phyloP scores from a whole-genome alignment of 306 rosid species.

The Gleditsia sinensis region DNA sequence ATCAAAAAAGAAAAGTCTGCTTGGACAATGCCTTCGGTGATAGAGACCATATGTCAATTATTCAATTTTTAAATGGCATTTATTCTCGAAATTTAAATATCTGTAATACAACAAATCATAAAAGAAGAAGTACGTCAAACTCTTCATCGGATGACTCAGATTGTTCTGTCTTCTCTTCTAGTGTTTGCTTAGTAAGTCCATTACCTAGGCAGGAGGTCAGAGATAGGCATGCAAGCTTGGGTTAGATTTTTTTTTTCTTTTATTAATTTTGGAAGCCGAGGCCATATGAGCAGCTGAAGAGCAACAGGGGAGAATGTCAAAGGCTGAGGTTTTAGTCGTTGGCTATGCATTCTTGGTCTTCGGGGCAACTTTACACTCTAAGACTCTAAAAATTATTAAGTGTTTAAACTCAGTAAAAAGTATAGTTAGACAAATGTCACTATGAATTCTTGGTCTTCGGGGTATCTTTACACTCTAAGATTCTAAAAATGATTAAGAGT shows the following conservation, averaged over 20 bases:
- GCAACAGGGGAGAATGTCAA: slow-evolving; percentile 48
- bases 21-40: slow-evolving; percentile 50
- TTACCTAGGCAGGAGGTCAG: slow-evolving; percentile 33
- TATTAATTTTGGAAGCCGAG: slow-evolving; percentile 26
- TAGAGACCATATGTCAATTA: slow-evolving; percentile 1
- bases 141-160: too few relatives aligned
- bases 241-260: slow-evolving; percentile 14
- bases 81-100: too few relatives aligned
- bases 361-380: slow-evolving; percentile 39
- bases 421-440: too few relatives aligned
- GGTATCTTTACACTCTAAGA: too few relatives aligned
- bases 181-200: not conserved
- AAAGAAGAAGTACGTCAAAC: too few relatives aligned
- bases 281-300: slow-evolving; percentile 36
- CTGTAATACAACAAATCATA: too few relatives aligned
- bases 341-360: slow-evolving; percentile 30
- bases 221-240: not conserved
- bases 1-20: slow-evolving; percentile 62
- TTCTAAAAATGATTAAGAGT: too few relatives aligned
- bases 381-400: too few relatives aligned
- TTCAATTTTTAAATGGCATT: not conserved
- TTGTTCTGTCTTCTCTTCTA: not conserved
- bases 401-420: too few relatives aligned
- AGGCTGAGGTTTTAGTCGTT: slow-evolving; percentile 31
- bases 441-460: too few relatives aligned